Percentiles rank a stretch among this genome's conserved stretches.
Conservation (phyloP, 345 rosid genomes). For the Cardiospermum halicacabum region DNA sequence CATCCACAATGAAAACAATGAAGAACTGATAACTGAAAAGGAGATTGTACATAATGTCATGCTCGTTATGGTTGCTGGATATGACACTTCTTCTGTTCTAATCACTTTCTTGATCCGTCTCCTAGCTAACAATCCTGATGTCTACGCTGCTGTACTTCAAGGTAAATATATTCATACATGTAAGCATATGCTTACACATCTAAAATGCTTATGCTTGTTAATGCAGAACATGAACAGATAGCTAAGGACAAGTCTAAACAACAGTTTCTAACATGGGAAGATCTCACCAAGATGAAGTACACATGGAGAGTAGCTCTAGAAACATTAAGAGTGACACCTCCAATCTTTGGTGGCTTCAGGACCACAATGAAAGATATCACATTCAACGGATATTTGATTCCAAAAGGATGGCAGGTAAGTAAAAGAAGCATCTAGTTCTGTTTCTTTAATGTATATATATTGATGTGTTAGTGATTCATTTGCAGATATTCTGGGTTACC, state of each 20-base stretch:
- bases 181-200: neutral
- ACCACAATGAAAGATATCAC: conserved; percentile 37
- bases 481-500: conserved; percentile 42
- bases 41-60: conserved; percentile 47
- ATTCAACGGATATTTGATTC: conserved; percentile 38
- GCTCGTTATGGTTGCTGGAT: conserved; percentile 58
- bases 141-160: conserved; percentile 40
- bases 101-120: conserved; percentile 43
- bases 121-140: conserved; percentile 34
- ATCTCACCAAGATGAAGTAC: conserved; percentile 52
- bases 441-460: neutral
- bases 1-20: conserved; percentile 2
- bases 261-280: conserved; percentile 46
- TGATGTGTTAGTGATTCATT: neutral
- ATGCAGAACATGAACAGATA: conserved; percentile 49
- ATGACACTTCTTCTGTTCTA: conserved; percentile 45
- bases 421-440: neutral
- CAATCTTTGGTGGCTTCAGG: conserved; percentile 47
- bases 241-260: conserved; percentile 34
- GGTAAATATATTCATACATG: conserved; percentile 23
- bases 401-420: conserved; percentile 53
- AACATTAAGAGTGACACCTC: conserved; percentile 41
- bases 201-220: neutral
- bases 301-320: conserved; percentile 62
- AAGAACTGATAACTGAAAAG: conserved; percentile 27